Percentiles rank a stretch among this genome's conserved stretches.
Evolutionary conservation across 176 grass and related monocot genomes (phyloP).

Genomic region (Chloris gayana): DNA sequence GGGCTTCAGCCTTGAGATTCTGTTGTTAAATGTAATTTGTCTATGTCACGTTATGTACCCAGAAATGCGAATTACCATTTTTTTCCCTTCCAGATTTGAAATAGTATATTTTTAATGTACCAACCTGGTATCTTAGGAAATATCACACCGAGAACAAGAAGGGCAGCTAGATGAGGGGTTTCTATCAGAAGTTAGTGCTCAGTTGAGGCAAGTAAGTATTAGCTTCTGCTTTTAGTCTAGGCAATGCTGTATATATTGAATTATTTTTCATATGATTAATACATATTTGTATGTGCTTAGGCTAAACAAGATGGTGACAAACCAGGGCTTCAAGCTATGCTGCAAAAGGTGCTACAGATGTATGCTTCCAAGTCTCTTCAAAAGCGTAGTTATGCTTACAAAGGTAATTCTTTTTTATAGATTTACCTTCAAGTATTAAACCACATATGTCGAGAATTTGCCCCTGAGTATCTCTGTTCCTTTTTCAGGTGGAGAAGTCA

Average conservation of each 20-base stretch:
- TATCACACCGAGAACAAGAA: slow-evolving; percentile 77
- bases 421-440: slow-evolving; percentile 10
- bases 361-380: slow-evolving; percentile 82
- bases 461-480: not conserved
- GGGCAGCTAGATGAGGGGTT: slow-evolving; percentile 89
- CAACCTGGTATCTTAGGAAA: slow-evolving; percentile 49
- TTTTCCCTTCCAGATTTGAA: not conserved
- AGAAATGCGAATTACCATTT: not conserved
- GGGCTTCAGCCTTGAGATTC: not conserved
- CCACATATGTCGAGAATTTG: slow-evolving; percentile 8
- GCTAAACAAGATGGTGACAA: slow-evolving; percentile 90
- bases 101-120: not conserved
- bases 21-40: not conserved
- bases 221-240: slow-evolving; percentile 12
- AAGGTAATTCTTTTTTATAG: slow-evolving; percentile 56
- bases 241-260: not conserved
- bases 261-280: slow-evolving; percentile 4
- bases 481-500: slow-evolving; percentile 65
- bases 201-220: slow-evolving; percentile 82
- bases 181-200: slow-evolving; percentile 91
- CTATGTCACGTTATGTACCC: not conserved
- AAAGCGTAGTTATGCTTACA: slow-evolving; percentile 86
- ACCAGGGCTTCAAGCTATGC: slow-evolving; percentile 82
- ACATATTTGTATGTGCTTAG: slow-evolving; percentile 46
- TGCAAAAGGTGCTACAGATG: slow-evolving; percentile 88